Conservation (phyloP, 1,284 basidiomycete species). For the Pulveroboletus sp. region DNA sequence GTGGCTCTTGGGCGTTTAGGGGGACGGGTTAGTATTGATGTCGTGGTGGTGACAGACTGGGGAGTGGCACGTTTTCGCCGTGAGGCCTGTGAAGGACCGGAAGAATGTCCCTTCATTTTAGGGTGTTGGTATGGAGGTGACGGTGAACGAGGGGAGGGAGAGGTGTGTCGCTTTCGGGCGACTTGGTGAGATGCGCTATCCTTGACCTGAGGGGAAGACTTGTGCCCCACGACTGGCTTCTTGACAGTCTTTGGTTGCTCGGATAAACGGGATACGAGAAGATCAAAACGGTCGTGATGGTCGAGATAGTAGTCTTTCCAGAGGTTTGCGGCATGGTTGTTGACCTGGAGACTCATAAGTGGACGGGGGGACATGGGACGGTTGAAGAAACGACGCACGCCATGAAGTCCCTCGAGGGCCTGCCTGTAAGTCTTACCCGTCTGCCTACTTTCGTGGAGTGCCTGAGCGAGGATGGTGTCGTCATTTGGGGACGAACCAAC, state of each 20-base stretch:
- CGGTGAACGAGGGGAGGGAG: constrained; percentile 3
- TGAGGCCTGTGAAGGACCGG: constrained; percentile 18
- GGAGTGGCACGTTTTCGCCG: constrained; percentile 24
- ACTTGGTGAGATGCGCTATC: constrained; percentile 25
- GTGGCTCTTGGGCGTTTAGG: constrained; percentile 42
- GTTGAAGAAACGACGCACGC: constrained; percentile 33
- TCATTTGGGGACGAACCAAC: constrained; percentile 52
- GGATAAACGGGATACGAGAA: constrained; percentile 41
- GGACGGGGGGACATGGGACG: neutral
- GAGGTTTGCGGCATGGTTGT: constrained; percentile 47
- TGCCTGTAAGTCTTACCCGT: constrained; percentile 43
- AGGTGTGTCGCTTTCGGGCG: constrained; percentile 32
- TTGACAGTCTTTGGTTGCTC: constrained; percentile 45
- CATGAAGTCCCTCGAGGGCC: constrained; percentile 46
- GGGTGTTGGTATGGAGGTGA: constrained; percentile 7
- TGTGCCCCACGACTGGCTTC: constrained; percentile 44
- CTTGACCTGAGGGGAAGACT: constrained; percentile 21
- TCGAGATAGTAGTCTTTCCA: constrained; percentile 79
- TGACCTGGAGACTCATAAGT: constrained; percentile 39
- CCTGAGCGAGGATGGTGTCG: constrained; percentile 54
- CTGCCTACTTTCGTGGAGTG: constrained; percentile 38
- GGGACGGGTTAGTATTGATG: constrained; percentile 30
- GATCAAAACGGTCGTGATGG: constrained; percentile 57
- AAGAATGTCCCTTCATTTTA: constrained; percentile 17
- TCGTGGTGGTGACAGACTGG: constrained; percentile 8